These are phyloP conservation scores for Backusella tuberculispora DNA, from an alignment of 192 early-diverging fungal species.

Conservation along the genomic window DNA sequence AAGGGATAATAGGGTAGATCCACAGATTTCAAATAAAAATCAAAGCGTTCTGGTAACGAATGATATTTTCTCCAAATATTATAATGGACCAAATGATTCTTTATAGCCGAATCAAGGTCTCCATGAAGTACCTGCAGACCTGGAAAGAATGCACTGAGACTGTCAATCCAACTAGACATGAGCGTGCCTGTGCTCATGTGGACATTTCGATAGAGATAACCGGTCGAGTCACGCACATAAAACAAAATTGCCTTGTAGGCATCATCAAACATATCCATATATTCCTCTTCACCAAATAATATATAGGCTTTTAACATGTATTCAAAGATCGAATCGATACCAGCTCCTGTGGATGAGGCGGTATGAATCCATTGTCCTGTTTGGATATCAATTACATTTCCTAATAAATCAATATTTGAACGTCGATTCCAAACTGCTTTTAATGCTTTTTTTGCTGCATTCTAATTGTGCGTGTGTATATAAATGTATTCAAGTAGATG, in stretches of 20 bases:
- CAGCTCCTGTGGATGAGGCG: constrained; percentile 82
- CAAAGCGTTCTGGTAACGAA: constrained; percentile 88
- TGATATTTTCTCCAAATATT: constrained; percentile 88
- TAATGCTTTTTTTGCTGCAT: constrained; percentile 69
- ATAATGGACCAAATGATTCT: constrained; percentile 80
- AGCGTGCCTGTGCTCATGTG: constrained; percentile 74
- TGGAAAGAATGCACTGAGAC: constrained; percentile 89
- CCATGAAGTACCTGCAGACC: constrained; percentile 90
- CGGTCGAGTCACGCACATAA: constrained; percentile 66
- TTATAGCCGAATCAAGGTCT: constrained; percentile 84
- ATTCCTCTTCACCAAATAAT: constrained; percentile 83
- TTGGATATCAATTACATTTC: constrained; percentile 79
- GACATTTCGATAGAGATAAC: constrained; percentile 87
- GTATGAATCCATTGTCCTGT: constrained; percentile 73
- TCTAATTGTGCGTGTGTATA: constrained; percentile 33
- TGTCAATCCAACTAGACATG: constrained; percentile 81
- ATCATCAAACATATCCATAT: constrained; percentile 73
- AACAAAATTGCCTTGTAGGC: constrained; percentile 71
- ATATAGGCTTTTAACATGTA: constrained; percentile 91
- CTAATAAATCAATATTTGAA: constrained; percentile 77
- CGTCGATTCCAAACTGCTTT: constrained; percentile 77
- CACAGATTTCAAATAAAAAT: constrained; percentile 66
- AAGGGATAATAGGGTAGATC: constrained; percentile 81
- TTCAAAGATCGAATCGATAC: constrained; percentile 92
- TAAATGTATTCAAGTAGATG: too few species aligned